Conservation (phyloP, 1,284 basidiomycete genomes). For the Heterobasidion annosum region DNA sequence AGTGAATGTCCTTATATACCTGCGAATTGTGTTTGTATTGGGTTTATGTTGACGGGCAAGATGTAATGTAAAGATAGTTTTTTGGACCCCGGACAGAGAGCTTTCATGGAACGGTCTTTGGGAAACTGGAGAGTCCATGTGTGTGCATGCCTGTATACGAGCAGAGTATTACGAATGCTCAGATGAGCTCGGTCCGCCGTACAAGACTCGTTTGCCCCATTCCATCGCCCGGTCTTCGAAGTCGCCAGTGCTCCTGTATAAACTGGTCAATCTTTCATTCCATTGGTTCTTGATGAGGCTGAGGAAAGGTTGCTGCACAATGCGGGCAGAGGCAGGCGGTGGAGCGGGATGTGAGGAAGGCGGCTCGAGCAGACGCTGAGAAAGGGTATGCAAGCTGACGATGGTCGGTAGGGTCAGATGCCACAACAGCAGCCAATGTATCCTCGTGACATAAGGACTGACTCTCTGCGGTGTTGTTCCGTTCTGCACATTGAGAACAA, state of each 20-base stretch:
- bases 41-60: neutral
- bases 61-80: too few species aligned
- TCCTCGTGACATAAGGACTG: conserved; percentile 13
- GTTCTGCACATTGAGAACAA: conserved; percentile 27
- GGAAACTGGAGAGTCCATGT: too few species aligned
- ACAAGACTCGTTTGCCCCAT: conserved; percentile 33
- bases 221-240: conserved; percentile 33
- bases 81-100: too few species aligned
- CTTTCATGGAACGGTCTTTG: too few species aligned
- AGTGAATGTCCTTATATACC: neutral
- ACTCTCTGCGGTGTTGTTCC: conserved; percentile 41
- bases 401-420: neutral
- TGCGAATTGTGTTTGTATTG: neutral
- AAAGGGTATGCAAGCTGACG: conserved; percentile 36
- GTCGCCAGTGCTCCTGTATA: conserved; percentile 29
- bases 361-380: conserved; percentile 35
- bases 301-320: conserved; percentile 32
- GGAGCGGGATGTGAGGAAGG: conserved; percentile 33
- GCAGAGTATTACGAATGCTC: neutral
- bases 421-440: neutral
- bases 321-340: conserved; percentile 38
- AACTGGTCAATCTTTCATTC: conserved; percentile 38
- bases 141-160: neutral
- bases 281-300: conserved; percentile 36
- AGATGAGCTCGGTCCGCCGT: conserved; percentile 19